Percentiles rank a stretch among this genome's conserved stretches.
phyloP scores from a whole-genome alignment of 441 rosid genomes.

The Heliophila coronopifolia region DNA sequence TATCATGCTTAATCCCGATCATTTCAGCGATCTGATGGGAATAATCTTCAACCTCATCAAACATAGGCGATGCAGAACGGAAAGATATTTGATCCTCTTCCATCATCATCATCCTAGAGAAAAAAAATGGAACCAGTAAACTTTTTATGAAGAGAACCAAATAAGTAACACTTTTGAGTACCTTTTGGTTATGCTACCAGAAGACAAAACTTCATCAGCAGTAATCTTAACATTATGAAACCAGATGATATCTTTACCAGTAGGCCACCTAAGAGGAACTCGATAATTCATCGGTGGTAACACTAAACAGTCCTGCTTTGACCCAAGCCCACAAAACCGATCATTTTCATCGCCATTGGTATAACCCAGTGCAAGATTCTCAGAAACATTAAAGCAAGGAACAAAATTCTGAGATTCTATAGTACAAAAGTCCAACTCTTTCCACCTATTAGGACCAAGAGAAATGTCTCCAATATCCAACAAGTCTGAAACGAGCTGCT shows the following conservation, averaged over 20 bases:
- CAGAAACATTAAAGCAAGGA: conserved; percentile 80
- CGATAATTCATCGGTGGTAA: conserved; percentile 71
- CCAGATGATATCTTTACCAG: conserved; percentile 95
- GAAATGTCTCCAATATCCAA: conserved; percentile 92
- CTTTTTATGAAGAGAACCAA: background rate
- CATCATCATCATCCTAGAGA: conserved; percentile 92
- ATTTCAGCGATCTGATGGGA: conserved; percentile 96
- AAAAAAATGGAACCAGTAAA: conserved; percentile 8
- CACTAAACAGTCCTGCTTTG: conserved; percentile 54
- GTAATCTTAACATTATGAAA: conserved; percentile 81
- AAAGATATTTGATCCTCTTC: conserved; percentile 95
- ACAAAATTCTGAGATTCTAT: conserved; percentile 60
- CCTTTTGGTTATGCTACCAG: conserved; percentile 96
- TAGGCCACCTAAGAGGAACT: conserved; percentile 96
- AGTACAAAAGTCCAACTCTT: conserved; percentile 72
- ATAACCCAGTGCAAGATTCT: conserved; percentile 51
- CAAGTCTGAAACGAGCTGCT: conserved; percentile 82
- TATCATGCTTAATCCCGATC: conserved; percentile 81
- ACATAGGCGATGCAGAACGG: conserved; percentile 77
- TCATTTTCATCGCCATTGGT: conserved; percentile 49
- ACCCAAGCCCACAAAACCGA: conserved; percentile 55
- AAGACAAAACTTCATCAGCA: conserved; percentile 87
- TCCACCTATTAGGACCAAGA: conserved; percentile 63
- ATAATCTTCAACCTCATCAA: conserved; percentile 94
- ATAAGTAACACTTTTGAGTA: conserved; percentile 23